Percentiles rank a stretch among this genome's conserved stretches.
Evolutionary conservation across 208 protist genomes (phyloP).

Genomic region (Leishmania aethiopica): DNA sequence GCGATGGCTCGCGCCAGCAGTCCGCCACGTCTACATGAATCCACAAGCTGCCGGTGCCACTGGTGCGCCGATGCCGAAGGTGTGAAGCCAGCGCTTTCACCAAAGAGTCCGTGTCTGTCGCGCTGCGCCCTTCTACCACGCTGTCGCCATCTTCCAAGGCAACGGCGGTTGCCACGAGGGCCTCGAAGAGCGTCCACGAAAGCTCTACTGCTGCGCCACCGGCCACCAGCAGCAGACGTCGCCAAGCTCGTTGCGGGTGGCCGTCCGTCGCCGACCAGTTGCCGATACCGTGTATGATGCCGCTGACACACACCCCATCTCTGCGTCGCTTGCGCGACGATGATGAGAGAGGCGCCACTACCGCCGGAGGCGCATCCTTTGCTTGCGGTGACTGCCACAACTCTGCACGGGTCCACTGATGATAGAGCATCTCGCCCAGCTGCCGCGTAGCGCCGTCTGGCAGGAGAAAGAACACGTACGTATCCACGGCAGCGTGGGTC

Average conservation of each 20-base stretch:
- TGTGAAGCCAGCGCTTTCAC: neutral
- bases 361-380: neutral
- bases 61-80: neutral
- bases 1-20: neutral
- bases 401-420: neutral
- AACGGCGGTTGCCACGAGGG: neutral
- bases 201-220: slow-evolving; percentile 24
- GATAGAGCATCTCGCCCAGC: slow-evolving; percentile 2
- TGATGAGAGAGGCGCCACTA: neutral
- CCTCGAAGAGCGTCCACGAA: slow-evolving; percentile 12
- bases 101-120: neutral
- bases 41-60: slow-evolving; percentile 9
- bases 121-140: neutral
- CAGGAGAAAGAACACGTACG: slow-evolving; percentile 20
- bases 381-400: neutral
- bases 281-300: neutral
- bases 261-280: slow-evolving; percentile 21
- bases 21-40: slow-evolving; percentile 28
- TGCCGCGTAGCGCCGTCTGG: slow-evolving; percentile 19
- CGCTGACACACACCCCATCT: neutral
- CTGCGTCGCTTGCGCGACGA: slow-evolving; percentile 22
- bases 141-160: neutral
- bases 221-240: slow-evolving; percentile 22
- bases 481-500: neutral
- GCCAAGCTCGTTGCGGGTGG: slow-evolving; percentile 28